Percentiles rank a stretch among this genome's conserved stretches.
These are phyloP conservation scores for Neonectria punicea DNA, from an alignment of 2,329 filamentous ascomycete species.

Conservation along the genomic window DNA sequence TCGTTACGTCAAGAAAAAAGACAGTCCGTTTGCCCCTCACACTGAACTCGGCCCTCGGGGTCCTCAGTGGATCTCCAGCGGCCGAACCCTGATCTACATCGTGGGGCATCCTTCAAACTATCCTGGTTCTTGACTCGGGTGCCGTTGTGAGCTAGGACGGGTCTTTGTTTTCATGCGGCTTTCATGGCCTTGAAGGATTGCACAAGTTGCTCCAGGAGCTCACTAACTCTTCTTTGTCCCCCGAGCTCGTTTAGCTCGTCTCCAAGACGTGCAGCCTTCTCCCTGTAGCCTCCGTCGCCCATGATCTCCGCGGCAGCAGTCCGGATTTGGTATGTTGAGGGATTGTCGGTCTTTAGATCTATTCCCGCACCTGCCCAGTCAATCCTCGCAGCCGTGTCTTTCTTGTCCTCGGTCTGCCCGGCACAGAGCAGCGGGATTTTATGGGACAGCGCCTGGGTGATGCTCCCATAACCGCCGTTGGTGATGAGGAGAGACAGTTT, in stretches of 20 bases:
- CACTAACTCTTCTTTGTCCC: slow-evolving; percentile 40
- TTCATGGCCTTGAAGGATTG: neutral
- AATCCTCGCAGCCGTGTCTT: slow-evolving; percentile 49
- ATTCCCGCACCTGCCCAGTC: slow-evolving; percentile 47
- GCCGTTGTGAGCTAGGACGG: neutral
- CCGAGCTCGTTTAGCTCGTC: slow-evolving; percentile 44
- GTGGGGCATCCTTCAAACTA: neutral
- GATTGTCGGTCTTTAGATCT: slow-evolving; percentile 50
- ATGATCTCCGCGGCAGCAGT: slow-evolving; percentile 42
- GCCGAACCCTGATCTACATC: slow-evolving; percentile 10
- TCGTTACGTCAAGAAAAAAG: neutral
- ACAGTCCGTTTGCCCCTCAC: neutral
- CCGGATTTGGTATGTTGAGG: slow-evolving; percentile 40
- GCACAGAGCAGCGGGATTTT: slow-evolving; percentile 50
- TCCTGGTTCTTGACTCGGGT: neutral
- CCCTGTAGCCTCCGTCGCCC: slow-evolving; percentile 33
- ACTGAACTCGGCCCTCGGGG: neutral
- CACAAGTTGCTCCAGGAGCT: slow-evolving; percentile 43
- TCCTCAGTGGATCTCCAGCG: neutral
- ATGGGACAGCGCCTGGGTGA: slow-evolving; percentile 50
- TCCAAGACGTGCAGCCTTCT: slow-evolving; percentile 38
- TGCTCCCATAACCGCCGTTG: slow-evolving; percentile 51
- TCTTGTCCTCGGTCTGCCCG: slow-evolving; percentile 51
- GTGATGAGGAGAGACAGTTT: slow-evolving; percentile 49
- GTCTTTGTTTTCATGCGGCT: neutral